Base-by-base conservation (phyloP, 129 eudicot species). In the Escallonia rubra region DNA sequence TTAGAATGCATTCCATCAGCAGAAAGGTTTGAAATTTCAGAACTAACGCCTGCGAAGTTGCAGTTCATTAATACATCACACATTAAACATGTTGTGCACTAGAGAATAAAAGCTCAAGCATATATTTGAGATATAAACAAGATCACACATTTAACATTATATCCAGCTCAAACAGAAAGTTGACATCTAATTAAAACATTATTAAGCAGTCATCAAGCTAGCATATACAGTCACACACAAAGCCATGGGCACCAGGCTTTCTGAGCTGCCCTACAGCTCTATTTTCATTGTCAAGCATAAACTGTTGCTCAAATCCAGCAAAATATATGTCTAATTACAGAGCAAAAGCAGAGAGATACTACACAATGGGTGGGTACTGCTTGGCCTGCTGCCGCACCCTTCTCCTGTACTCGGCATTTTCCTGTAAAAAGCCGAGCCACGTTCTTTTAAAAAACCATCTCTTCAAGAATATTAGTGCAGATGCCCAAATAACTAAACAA, bases 361-460 rank as follows among this genome's bases (percentile, higher is more conserved):
- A 89, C 80, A 89, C 63, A 66, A 79, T 72, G 53, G 94, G 60
- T 3, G 94, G 96, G 67, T 86, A 89, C 64, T 63, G 85, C 81
- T 86, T 83, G 6, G 96, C 90, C 73, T 89, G 96, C 69, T 83
- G 90, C 66, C 88, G 78, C 39, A 89, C 96, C 72, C 84, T 76
- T 79, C 74, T 89, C 81, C 83, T 83, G 85, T 89, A 89, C 75
- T 89, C 94, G 47, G 50, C 78, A 2, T 55, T 13, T 71, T 89
- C 90, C 96, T 89, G 84, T 74, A 74, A 5, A 38, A 44, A 10
- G 45, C 61, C 43, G 60, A 5, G n/a, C 14, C 11, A 41, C 61
- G 40, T 65, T 23, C 10, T 73, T 47, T 3, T 46, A 0, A 46
- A 46, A 2, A 46, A 46, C 10, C 34, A 23, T 23, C 34, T 23